Base-by-base conservation (phyloP, 805 yeast genomes). In the Candida jianshihensis region DNA sequence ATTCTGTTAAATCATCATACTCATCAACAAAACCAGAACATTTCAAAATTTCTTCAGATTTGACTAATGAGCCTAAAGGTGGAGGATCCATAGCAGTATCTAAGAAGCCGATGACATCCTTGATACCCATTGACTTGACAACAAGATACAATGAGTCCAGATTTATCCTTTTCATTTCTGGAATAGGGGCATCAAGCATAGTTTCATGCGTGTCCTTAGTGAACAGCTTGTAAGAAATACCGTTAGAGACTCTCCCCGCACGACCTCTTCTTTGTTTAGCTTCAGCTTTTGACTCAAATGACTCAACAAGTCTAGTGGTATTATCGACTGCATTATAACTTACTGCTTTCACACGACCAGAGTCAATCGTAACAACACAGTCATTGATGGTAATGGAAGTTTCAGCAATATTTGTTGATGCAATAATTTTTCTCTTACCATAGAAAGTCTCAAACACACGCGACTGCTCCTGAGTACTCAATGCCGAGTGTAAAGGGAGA, bases 331-430 rank as follows among this genome's bases (percentile, higher is more conserved):
- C 50, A 53, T 86, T 89, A 52, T 78, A 90, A 19, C 74, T 71
- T 49, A 85, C 73, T 13, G 79, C 78, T 50, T 90, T 90, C 6
- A 85, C 89, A 35, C 87, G 66, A 2, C 98, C 98, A 1, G 84
- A 64, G 53, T 90, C 97, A 30, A 90, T 72, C 2, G 90, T 96
- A 1, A 78, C 95, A 10, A 88, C 96, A 59, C 90, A 85, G 59
- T 90, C 98, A 13, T 96, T 86, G 37, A 90, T 90, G 1, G 98
- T 90, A 45, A 90, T 88, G 13, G 98, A 90, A 0, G 98, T 90
- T 60, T 90, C 98, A 0, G 98, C 98, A 40, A 90, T 85, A 54
- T 90, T 89, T 0, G 98, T 90, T 2, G 96, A 75, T 0, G 83
- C 90, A 11, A 90, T 88, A 26, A 90, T 72, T 48, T 90, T 90